Conservation (phyloP, 257 asterid species). For the Solanum medicagineum region DNA sequence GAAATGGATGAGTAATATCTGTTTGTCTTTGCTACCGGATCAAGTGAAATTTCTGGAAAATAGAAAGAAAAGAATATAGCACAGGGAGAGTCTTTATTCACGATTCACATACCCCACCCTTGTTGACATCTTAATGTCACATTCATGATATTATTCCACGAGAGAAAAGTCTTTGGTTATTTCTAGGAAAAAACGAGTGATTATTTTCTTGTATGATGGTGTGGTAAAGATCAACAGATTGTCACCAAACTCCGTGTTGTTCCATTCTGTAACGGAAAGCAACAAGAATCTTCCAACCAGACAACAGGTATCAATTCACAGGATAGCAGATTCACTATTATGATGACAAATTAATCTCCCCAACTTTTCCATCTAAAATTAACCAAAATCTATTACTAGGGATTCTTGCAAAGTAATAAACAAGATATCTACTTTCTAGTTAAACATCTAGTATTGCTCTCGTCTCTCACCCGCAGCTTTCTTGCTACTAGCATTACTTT, state of each 20-base stretch:
- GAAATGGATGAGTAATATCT: no score
- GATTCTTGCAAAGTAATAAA: neutral
- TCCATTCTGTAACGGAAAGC: neutral
- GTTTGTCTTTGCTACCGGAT: no score
- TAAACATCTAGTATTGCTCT: neutral
- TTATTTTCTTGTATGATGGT: no score
- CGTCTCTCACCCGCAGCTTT: neutral
- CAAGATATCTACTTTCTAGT: no score
- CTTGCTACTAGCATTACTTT: neutral
- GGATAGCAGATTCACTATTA: no score
- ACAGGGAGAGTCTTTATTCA: neutral
- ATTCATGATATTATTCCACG: no score
- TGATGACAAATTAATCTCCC: neutral
- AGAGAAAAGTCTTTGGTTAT: neutral
- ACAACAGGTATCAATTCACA: neutral
- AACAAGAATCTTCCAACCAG: neutral
- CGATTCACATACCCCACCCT: neutral
- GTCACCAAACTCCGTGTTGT: neutral
- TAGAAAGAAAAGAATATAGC: neutral
- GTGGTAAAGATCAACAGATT: neutral
- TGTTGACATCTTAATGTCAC: no score
- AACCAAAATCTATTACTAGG: neutral
- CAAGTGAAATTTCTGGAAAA: no score
- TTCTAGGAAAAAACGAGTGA: neutral
- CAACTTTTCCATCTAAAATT: neutral